Percentiles rank a stretch among this genome's conserved stretches.
These are phyloP conservation scores for Neurospora africana DNA, from an alignment of 495 filamentous ascomycete species.

Conservation along the genomic window DNA sequence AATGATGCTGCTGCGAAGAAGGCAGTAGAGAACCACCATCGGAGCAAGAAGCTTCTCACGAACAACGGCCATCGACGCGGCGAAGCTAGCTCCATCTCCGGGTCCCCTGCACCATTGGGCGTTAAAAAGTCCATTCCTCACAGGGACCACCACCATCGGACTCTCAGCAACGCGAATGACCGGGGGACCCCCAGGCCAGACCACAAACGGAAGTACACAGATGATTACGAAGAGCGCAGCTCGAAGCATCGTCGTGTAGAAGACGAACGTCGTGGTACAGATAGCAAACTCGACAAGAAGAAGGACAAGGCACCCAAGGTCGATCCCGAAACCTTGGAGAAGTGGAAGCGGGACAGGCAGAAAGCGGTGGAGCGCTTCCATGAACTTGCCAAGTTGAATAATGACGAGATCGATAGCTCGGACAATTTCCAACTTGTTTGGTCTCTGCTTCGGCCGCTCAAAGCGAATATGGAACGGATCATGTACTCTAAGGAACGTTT, in stretches of 20 bases:
- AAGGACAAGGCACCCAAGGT: conserved; percentile 22
- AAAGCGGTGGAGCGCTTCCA: conserved; percentile 26
- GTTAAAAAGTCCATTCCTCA: conserved; percentile 31
- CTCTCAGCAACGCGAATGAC: conserved; percentile 35
- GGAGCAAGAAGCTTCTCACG: conserved; percentile 61
- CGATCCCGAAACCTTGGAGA: conserved; percentile 25
- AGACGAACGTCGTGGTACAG: conserved; percentile 12
- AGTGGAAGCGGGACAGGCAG: conserved; percentile 20
- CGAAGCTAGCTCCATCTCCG: conserved; percentile 42
- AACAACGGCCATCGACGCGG: conserved; percentile 42
- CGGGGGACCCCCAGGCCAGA: conserved; percentile 34
- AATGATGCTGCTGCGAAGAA: conserved; percentile 62
- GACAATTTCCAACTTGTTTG: conserved; percentile 29
- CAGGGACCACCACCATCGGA: conserved; percentile 36
- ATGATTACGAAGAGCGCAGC: conserved; percentile 25
- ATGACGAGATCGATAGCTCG: conserved; percentile 22
- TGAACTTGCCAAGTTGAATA: conserved; percentile 19
- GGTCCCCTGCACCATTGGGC: conserved; percentile 45
- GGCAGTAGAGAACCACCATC: conserved; percentile 80
- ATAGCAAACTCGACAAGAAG: conserved; percentile 21
- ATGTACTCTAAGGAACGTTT: conserved; percentile 33
- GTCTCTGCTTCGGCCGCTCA: conserved; percentile 35
- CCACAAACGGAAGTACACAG: conserved; percentile 33
- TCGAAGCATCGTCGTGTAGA: conserved; percentile 26
- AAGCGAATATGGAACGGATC: conserved; percentile 31